Base-by-base conservation (phyloP, 768 basidiomycete genomes). In the Suillus alpinus region DNA sequence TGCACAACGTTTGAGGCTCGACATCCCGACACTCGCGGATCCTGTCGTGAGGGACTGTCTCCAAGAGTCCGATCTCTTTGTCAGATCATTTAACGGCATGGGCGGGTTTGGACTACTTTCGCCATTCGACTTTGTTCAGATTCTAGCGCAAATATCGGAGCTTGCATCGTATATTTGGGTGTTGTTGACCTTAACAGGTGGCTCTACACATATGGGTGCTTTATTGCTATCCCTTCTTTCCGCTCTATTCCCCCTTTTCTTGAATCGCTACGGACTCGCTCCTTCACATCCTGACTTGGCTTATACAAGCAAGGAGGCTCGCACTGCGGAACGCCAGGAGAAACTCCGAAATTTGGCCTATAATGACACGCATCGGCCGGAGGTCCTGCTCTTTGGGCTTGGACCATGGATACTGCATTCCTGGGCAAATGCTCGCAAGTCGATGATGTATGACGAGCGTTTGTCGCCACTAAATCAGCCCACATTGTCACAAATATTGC, bases 51-150 rank as follows among this genome's bases (percentile, higher is more conserved):
- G 89, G 61, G 90, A 92, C 69, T 83, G 93, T 46, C 79, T 94
- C n/a, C 87, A 90, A 62, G 91, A 94, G 75, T 90, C 92, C 41
- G 92, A 94, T 69, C 80, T 91, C 37, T 94, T 94, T 69, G 88
- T 89, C 46, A 83, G 89, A 61, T 93, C 92, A 12, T 92, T 93
- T 73, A 83, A 81, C 66, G 89, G 89, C 46, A 76, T 78, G 66
- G 83, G 87, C 40, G 83, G 88, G 12, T 91, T 93, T 69, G 91
- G 91, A 16, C 80, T 92, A 34, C 79, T 92, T 65, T 91, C 89
- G 3, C 92, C 91, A 8, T 81, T 92, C 59, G 91, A 93, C 68
- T 85, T 91, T 65, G 79, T 92, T 66, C 87, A 88, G 65, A 77
- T 92, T 66, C 75, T 93, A 63, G 86, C 88, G 44, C 78, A 91